Evolutionary conservation across 2,329 filamentous ascomycete genomes (phyloP), one percentile per base, ranked within the genome.

Genomic region (Colletotrichum costaricense): DNA sequence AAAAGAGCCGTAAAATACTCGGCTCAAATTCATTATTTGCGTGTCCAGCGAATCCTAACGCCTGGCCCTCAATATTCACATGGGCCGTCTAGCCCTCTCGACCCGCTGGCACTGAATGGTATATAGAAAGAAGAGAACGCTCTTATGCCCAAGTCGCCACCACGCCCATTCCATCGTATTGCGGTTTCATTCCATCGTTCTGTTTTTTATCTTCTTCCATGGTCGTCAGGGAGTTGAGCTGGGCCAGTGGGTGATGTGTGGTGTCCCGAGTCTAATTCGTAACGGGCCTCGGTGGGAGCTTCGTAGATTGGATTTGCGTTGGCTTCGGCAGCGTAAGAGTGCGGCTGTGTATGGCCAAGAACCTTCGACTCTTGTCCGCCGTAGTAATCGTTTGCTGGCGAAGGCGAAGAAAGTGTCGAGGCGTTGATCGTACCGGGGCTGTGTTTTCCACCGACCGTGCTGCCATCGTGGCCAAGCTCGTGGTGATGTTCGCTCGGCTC

Each of bases 241-340:
- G 42, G 42, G 8, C 42, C 19, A n/a, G n/a, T 49, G 8, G 42
- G 19, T 35, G n/a, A 35, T 54, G 60, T 12, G 28, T 33, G 12
- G 8, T 12, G 4, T 12, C 69, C 64, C 4, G 67, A 66, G 52
- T 74, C 72, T n/a, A 74, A 16, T 30, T 74, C 72, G 33, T 72
- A 74, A 3, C 69, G 68, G 26, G 56, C 35, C 4, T 74, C 72
- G 14, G 30, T 33, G 12, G 72, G 72, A 2, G 72, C 72, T 62
- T 74, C 72, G 42, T 72, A 72, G 30, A 74, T 68, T 4, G 62
- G 72, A 16, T 38, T 71, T 22, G 69, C 11, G 3, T 58, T 63
- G 22, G 72, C 72, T 26, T 74, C 67, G 16, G 72, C 68, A 1
- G 68, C 63, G 49, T 73, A 55, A 1, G 63, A 24, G 24, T 71